A percentile compares a stretch with the other conserved stretches of the same genome.
Conservation (phyloP, 140 eudicot genomes). For the Artemisia princeps region DNA sequence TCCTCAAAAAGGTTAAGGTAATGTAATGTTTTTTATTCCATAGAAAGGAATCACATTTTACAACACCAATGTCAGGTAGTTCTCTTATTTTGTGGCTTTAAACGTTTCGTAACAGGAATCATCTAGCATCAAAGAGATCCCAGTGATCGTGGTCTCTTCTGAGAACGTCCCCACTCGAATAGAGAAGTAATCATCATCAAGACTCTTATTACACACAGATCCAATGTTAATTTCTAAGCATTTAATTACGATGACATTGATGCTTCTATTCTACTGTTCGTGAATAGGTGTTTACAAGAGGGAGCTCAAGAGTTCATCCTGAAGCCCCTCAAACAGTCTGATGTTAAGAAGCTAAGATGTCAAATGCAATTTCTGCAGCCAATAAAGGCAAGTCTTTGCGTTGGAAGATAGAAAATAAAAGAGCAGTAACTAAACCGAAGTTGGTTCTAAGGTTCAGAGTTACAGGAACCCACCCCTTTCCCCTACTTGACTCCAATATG, state of each 20-base stretch:
- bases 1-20: slow-evolving; percentile 49
- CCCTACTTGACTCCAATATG: slow-evolving; percentile 10
- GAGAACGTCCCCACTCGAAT: slow-evolving; percentile 71
- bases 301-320: slow-evolving; percentile 71
- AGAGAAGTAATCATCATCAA: slow-evolving; percentile 39
- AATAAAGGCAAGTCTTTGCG: slow-evolving; percentile 38
- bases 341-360: slow-evolving; percentile 58
- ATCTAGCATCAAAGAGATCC: slow-evolving; percentile 54
- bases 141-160: slow-evolving; percentile 72
- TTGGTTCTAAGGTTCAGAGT: background rate
- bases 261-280: slow-evolving; percentile 14
- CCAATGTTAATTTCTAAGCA: background rate
- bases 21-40: slow-evolving; percentile 14
- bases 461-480: background rate
- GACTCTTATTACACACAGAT: slow-evolving; percentile 5
- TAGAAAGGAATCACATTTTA: background rate
- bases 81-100: background rate
- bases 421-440: background rate
- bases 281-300: slow-evolving; percentile 66
- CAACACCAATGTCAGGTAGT: background rate
- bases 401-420: slow-evolving; percentile 31
- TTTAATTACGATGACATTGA: slow-evolving; percentile 2
- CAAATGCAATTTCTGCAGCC: slow-evolving; percentile 34
- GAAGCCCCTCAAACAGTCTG: slow-evolving; percentile 70
- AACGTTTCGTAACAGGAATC: slow-evolving; percentile 47